Base-by-base conservation (phyloP, 805 yeast species). In the Hagleromyces aurorensis region DNA sequence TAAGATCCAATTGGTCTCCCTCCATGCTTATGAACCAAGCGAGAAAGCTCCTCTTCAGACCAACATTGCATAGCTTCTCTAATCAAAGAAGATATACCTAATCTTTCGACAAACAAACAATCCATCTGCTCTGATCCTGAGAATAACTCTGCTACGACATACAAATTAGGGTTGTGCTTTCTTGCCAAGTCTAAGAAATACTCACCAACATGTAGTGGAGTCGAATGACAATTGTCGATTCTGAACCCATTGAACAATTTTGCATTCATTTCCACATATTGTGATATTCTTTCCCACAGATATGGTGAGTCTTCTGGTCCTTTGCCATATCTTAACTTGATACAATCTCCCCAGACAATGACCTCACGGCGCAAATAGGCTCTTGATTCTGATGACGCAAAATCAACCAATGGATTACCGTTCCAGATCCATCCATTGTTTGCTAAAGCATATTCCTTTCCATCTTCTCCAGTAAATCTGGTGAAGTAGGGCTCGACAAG, bases 341-440 rank as follows among this genome's bases (percentile, higher is more conserved):
- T 87, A 64, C 98, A 89, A 52, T 89, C 98, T 3, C 95, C 91
- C 98, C 98, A 89, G 15, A 89, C 83, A 43, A 89, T 86, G 8
- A 89, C 94, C 55, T 89, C 96, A 51, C 98, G 72, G 30, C 94
- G 68, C 28, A 89, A 59, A 50, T 91, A 89, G 4, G 93, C 87
- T 48, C 73, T 79, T 4, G 94, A 75, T 32, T 75, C 45, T 16
- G 67, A 56, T 0, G 94, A 80, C 0, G 97, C 98, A 68, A 89
- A 89, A 59, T 89, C 97, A 3, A 84, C 79, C 34, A 87, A 59
- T 2, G 97, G 96, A 43, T 89, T 78, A 7, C 95, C 96, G 30
- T 84, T 87, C 98, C 98, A 89, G 33, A 91, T 85, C 96, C 97
- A 89, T 26, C 98, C 98, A 49, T 91, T 89, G 51, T 91, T 91